Base-by-base conservation (phyloP, 352 stramenopile genomes). In the Pythium monospermum region DNA sequence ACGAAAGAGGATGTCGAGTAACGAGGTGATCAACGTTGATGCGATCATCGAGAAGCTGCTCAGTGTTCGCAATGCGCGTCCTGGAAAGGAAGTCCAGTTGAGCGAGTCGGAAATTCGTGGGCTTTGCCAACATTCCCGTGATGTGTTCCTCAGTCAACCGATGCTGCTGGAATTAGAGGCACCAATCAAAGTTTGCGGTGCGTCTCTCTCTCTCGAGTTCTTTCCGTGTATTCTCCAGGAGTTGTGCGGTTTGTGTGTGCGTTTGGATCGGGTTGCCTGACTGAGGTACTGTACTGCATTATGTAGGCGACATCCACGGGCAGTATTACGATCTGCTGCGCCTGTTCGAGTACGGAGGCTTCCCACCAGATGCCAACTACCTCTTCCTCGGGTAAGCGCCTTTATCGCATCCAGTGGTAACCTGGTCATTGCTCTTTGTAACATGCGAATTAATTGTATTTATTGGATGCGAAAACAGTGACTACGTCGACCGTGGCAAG, bases 141-240 rank as follows among this genome's bases (percentile, higher is more conserved):
- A 99, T 66, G 86, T 99, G 41, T 97, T 99, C 63, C 97, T 99
- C 54, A 78, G 80, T 30, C 97, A 99, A 71, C 96, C 97, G 6
- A 99, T 99, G 70, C 83, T 99, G 37, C 64, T 99, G 41, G 97
- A 99, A 73, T 78, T 99, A 19, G 96, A 99, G 73, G 96, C 97
- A 30, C 97, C 97, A 6, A 98, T 98, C 57, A 98, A 98, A 66
- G 97, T 98, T 39, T 98, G 95, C 69, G 95, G 95, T 91, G 57
- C 60, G 69, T 68, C 40, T n/a, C 27, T 71, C 73, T n/a, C n/a
- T n/a, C n/a, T n/a, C n/a, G n/a, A n/a, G n/a, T n/a, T n/a, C n/a
- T n/a, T n/a, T n/a, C n/a, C n/a, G n/a, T n/a, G n/a, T n/a, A n/a
- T n/a, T n/a, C n/a, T n/a, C n/a, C n/a, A n/a, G n/a, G n/a, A n/a